These are phyloP conservation scores for Eutypa lata DNA, from an alignment of 2,329 filamentous ascomycete species.

Conservation along the genomic window DNA sequence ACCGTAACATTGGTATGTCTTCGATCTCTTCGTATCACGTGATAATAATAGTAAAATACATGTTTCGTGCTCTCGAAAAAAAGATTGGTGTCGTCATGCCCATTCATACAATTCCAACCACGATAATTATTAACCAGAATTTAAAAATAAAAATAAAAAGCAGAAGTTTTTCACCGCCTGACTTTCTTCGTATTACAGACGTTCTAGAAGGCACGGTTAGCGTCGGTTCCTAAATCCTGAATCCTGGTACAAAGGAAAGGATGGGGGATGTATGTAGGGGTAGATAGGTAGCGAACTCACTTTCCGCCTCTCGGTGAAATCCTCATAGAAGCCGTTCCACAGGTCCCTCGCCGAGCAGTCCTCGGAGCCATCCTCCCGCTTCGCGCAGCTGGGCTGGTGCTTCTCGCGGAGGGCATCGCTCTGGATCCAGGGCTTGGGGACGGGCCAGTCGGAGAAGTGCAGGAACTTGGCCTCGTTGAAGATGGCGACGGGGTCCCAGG, in stretches of 20 bases:
- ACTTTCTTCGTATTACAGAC: constrained; percentile 1
- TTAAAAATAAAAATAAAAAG: too few species aligned
- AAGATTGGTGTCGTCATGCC: too few species aligned
- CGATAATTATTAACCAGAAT: too few species aligned
- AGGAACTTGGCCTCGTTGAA: constrained; percentile 62
- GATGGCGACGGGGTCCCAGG: constrained; percentile 55
- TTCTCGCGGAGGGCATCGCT: constrained; percentile 21
- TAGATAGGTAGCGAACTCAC: constrained; percentile 13
- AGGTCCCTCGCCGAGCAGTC: constrained; percentile 29
- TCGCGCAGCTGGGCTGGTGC: constrained; percentile 29
- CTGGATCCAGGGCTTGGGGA: constrained; percentile 56
- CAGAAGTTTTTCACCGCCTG: background rate
- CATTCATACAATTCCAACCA: too few species aligned
- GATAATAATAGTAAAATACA: too few species aligned
- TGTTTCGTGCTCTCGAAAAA: too few species aligned
- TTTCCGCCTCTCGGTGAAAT: constrained; percentile 27
- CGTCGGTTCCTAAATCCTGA: too few species aligned
- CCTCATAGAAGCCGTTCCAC: constrained; percentile 33
- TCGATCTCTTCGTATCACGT: too few species aligned
- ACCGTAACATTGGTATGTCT: too few species aligned
- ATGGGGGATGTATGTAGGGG: background rate
- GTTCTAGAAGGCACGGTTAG: too few species aligned
- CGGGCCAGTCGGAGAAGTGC: constrained; percentile 70
- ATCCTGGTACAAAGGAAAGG: background rate
- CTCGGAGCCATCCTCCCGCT: constrained; percentile 21